Evolutionary conservation across 352 stramenopile species (phyloP).

Genomic region (Phytophthora tentaculata): DNA sequence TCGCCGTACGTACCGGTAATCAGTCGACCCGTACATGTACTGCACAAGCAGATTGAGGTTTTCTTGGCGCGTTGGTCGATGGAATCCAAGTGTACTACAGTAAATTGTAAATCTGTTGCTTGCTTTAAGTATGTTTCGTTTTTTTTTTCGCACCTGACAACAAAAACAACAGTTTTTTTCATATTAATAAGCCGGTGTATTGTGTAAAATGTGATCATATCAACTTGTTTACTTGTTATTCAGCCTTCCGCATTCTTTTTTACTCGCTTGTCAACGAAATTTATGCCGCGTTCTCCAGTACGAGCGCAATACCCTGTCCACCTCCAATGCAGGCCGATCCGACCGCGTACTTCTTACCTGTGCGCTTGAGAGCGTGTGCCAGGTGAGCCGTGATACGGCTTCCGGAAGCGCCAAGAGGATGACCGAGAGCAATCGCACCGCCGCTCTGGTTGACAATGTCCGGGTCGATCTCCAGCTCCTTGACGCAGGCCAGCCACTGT

Average conservation of each 20-base stretch:
- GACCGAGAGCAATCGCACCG: conserved; percentile 96
- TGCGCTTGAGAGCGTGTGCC: conserved; percentile 85
- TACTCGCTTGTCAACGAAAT: background rate
- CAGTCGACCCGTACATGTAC: no score
- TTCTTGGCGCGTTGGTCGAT: no score
- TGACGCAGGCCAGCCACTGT: conserved; percentile 96
- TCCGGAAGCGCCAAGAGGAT: conserved; percentile 96
- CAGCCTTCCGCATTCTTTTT: background rate
- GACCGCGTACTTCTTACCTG: conserved; percentile 94
- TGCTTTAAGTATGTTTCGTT: no score
- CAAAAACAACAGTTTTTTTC: no score
- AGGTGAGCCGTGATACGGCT: conserved; percentile 93
- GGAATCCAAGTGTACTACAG: no score
- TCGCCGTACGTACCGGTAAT: background rate
- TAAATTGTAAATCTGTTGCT: no score
- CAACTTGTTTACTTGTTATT: background rate
- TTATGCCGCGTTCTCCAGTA: conserved; percentile 93
- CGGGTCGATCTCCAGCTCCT: conserved; percentile 96
- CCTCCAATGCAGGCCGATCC: conserved; percentile 98
- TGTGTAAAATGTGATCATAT: background rate
- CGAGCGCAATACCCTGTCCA: conserved; percentile 97
- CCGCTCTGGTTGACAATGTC: conserved; percentile 94
- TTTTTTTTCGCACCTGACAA: no score
- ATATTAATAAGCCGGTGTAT: no score
- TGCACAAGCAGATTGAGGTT: no score